Base-by-base conservation (phyloP, 306 rosid genomes). In the Sicyos baderoa region DNA sequence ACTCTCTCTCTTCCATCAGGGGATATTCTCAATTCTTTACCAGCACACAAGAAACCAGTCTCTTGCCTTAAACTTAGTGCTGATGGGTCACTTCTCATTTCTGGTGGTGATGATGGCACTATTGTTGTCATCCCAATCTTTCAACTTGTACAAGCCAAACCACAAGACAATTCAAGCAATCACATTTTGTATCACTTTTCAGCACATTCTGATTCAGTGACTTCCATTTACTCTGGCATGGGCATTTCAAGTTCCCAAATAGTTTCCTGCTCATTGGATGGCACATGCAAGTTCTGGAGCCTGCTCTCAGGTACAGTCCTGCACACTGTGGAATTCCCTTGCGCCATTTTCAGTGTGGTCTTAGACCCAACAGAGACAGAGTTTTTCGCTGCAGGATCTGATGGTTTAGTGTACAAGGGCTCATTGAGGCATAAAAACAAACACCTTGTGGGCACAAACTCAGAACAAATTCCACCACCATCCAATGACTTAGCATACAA, bases 101-200 rank as follows among this genome's bases (percentile, higher is more conserved):
- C 91, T 18, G 97, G 93, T 0, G 72, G 93, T 23, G 84, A 85
- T 12, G 93, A 91, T 77, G 97, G 97, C 1, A 74, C 78, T 27
- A 57, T 91, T 42, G 82, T 55, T 53, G 68, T 86, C 55, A 74
- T 77, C 68, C 89, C 91, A 49, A 81, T 84, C 29, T 88, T 85
- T 66, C 78, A 63, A 54, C 79, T 91, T 35, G 72, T 86, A 2
- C 81, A 72, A 29, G 66, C 61, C 9, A 37, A 60, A 0, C 68
- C 55, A 10, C 10, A 48, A 27, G 74, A 58, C 2, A 72, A 74
- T 6, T 57, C 27, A 16, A 68, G 70, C 54, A 61, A 76, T 7
- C 59, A 50, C 45, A 76, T 77, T 27, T 22, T 78, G 68, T 82
- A 85, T 21, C 67, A 75, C 15, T 75, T 84, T 72, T 55, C 54